Evolutionary conservation across 306 rosid genomes (phyloP).

Genomic region (Quercus parvula): DNA sequence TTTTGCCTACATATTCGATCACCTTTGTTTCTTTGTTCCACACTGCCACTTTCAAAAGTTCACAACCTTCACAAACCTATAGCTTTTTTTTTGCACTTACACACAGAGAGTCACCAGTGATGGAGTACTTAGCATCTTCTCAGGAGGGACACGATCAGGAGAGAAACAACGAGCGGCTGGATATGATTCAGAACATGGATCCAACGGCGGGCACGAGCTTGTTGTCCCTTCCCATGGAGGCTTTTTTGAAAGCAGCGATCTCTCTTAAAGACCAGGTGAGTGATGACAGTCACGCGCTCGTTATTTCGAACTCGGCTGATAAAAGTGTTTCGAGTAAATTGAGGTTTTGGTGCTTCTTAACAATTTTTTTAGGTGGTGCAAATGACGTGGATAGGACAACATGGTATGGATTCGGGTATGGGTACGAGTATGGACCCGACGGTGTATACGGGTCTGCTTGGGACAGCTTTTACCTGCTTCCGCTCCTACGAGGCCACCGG

Average conservation of each 20-base stretch:
- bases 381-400: conserved; percentile 43
- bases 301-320: too few relatives aligned
- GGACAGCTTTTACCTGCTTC: conserved; percentile 77
- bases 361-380: conserved; percentile 52
- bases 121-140: conserved; percentile 22
- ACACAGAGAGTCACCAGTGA: conserved; percentile 25
- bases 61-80: too few relatives aligned
- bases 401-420: conserved; percentile 2
- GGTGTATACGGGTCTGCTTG: conserved; percentile 68
- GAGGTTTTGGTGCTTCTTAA: neutral
- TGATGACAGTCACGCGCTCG: too few relatives aligned
- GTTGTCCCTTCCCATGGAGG: conserved; percentile 38
- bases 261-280: conserved; percentile 73
- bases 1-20: neutral
- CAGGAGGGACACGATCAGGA: conserved; percentile 34
- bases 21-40: neutral
- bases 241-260: conserved; percentile 54
- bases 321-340: too few relatives aligned
- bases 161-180: conserved; percentile 35
- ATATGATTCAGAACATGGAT: conserved; percentile 26
- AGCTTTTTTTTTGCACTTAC: neutral
- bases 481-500: conserved; percentile 69
- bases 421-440: conserved; percentile 61
- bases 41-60: neutral
- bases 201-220: conserved; percentile 27